Percentiles rank a stretch among this genome's conserved stretches.
phyloP scores from a whole-genome alignment of 371 early-diverging fungal genomes.

The Syncephalastrum racemosum region DNA sequence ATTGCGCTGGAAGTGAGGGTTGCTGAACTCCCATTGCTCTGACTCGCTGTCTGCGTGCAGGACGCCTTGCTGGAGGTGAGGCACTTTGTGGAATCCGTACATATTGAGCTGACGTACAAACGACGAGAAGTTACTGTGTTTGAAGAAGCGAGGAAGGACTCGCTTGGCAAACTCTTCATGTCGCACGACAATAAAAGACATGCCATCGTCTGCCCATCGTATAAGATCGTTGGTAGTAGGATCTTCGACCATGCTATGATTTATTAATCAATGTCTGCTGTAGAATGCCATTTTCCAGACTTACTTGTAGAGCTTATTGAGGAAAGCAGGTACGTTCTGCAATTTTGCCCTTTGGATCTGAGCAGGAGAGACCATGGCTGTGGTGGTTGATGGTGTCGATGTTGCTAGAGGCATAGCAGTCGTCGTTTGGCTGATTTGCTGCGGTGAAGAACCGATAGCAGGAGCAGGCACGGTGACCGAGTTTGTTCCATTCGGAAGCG shows the following conservation, averaged over 20 bases:
- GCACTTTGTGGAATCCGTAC: conserved; percentile 86
- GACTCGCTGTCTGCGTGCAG: conserved; percentile 63
- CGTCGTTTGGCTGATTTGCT: too few species aligned
- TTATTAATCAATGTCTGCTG: background rate
- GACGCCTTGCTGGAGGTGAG: conserved; percentile 79
- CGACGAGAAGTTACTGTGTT: conserved; percentile 91
- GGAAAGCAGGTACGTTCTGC: conserved; percentile 81
- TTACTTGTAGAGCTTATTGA: conserved; percentile 85
- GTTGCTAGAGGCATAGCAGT: too few species aligned
- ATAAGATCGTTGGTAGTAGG: conserved; percentile 67
- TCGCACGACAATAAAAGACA: conserved; percentile 68
- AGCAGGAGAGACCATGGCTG: too few species aligned
- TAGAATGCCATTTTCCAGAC: conserved; percentile 1
- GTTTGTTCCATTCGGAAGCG: too few species aligned
- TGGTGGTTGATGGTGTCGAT: too few species aligned
- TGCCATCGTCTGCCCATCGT: conserved; percentile 76
- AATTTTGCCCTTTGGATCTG: conserved; percentile 34
- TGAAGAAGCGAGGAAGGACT: conserved; percentile 87
- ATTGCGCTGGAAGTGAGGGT: conserved; percentile 55
- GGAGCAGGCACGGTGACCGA: too few species aligned
- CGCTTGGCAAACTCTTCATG: conserved; percentile 84
- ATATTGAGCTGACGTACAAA: conserved; percentile 97
- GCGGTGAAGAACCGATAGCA: too few species aligned
- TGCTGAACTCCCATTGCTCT: conserved; percentile 63
- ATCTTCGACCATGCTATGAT: conserved; percentile 71